These are phyloP conservation scores for Ogataea ganodermae DNA, from an alignment of 805 yeast species.

Conservation along the genomic window DNA sequence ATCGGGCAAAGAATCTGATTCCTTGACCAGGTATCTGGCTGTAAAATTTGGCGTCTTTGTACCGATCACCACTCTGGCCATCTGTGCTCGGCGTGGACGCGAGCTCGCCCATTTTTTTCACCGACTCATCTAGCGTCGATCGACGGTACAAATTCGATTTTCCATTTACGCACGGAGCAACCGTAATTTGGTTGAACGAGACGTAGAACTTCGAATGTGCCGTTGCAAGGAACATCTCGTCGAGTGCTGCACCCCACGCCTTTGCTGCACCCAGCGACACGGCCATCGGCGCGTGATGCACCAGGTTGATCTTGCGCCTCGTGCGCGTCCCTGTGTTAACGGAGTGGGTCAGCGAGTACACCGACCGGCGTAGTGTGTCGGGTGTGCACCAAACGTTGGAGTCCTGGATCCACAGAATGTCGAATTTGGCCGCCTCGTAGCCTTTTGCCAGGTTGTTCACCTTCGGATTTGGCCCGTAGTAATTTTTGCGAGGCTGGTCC, in stretches of 20 bases:
- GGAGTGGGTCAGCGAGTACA: constrained; percentile 49
- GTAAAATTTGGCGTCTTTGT: constrained; percentile 35
- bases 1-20: constrained; percentile 69
- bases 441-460: constrained; percentile 87
- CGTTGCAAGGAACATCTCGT: constrained; percentile 82
- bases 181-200: constrained; percentile 67
- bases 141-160: constrained; percentile 78
- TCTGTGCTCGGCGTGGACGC: constrained; percentile 30
- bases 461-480: constrained; percentile 86
- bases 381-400: constrained; percentile 80
- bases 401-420: constrained; percentile 82
- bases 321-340: constrained; percentile 50
- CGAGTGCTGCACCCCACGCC: constrained; percentile 66
- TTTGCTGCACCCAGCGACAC: constrained; percentile 22
- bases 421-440: constrained; percentile 63
- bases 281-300: constrained; percentile 83
- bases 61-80: constrained; percentile 37
- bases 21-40: constrained; percentile 44
- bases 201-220: constrained; percentile 86
- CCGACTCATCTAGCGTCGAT: constrained; percentile 63
- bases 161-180: constrained; percentile 92
- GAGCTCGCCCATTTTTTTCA: constrained; percentile 39
- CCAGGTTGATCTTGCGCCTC: constrained; percentile 55
- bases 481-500: constrained; percentile 38
- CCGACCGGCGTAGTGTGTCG: constrained; percentile 65